Evolutionary conservation across 345 rosid species (phyloP).

Genomic region (Ceriops zippeliana): DNA sequence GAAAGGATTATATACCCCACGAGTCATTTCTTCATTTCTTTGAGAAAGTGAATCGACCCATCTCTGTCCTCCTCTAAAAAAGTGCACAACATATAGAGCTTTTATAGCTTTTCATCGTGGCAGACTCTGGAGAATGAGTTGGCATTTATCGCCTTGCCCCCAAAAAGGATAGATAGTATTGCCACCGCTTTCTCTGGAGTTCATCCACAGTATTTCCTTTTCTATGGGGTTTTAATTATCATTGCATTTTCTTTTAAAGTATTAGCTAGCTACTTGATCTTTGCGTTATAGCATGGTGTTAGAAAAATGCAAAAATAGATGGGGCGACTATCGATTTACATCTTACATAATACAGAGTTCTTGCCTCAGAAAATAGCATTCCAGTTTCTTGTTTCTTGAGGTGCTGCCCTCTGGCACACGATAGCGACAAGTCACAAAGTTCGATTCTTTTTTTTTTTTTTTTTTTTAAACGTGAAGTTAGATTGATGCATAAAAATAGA

Average conservation of each 20-base stretch:
- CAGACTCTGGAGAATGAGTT: slow-evolving; percentile 11
- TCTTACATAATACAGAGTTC: too few relatives aligned
- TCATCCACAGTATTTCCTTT: not conserved
- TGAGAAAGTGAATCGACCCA: not conserved
- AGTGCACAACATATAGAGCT: not conserved
- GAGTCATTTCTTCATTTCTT: slow-evolving; percentile 3
- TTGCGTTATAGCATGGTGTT: not conserved
- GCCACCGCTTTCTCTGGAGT: not conserved
- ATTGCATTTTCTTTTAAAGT: not conserved
- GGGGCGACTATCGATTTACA: too few relatives aligned
- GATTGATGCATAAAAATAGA: too few relatives aligned
- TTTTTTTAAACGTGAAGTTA: too few relatives aligned
- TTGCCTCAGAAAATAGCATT: too few relatives aligned
- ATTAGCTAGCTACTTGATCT: not conserved
- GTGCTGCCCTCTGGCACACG: too few relatives aligned
- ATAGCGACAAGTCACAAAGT: too few relatives aligned
- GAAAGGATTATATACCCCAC: slow-evolving; percentile 2
- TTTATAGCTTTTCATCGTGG: slow-evolving; percentile 9
- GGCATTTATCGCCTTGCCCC: slow-evolving; percentile 13
- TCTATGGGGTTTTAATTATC: not conserved
- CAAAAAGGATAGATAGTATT: slow-evolving; percentile 17
- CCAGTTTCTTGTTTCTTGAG: too few relatives aligned
- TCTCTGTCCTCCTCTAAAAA: not conserved
- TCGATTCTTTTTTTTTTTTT: too few relatives aligned
- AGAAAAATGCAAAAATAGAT: too few relatives aligned